Evolutionary conservation across 768 basidiomycete genomes (phyloP).

Genomic region (Collybia mongolica): DNA sequence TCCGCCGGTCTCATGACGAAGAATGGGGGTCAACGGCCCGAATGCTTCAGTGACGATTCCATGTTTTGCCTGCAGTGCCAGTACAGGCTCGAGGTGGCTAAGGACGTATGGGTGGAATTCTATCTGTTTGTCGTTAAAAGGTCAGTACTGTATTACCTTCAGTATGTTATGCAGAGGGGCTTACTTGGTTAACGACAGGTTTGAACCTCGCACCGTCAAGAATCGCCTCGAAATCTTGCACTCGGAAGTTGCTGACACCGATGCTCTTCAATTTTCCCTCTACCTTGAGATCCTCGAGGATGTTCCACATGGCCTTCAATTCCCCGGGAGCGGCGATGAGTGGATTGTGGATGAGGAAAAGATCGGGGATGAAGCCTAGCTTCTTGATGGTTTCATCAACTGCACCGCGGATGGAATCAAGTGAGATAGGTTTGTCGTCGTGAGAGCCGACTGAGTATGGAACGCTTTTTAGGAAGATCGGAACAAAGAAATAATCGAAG

Average conservation of each 20-base stretch:
- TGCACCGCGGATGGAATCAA: conserved; percentile 33
- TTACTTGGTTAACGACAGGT: conserved; percentile 55
- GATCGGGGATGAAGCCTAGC: conserved; percentile 46
- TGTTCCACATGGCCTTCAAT: conserved; percentile 41
- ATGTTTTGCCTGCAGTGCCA: conserved; percentile 32
- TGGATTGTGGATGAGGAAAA: conserved; percentile 53
- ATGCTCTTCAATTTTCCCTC: conserved; percentile 38
- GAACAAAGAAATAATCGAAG: not conserved
- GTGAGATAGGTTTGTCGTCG: conserved; percentile 20
- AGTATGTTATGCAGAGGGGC: conserved; percentile 3
- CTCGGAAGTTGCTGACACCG: conserved; percentile 54
- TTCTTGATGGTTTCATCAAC: conserved; percentile 46
- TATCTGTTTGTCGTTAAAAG: conserved; percentile 21
- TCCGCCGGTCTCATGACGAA: conserved; percentile 34
- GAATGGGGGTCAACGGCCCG: conserved; percentile 33
- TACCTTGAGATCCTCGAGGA: conserved; percentile 47
- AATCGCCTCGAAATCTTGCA: conserved; percentile 41
- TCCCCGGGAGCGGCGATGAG: conserved; percentile 24
- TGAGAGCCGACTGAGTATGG: conserved; percentile 9
- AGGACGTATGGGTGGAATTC: conserved; percentile 37
- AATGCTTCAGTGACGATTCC: conserved; percentile 37
- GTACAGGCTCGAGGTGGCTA: conserved; percentile 29
- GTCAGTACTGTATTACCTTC: not conserved
- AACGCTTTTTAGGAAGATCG: not conserved
- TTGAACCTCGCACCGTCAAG: conserved; percentile 42